Conservation (phyloP, 2,329 filamentous ascomycete genomes). For the Penicillium concentricum region DNA sequence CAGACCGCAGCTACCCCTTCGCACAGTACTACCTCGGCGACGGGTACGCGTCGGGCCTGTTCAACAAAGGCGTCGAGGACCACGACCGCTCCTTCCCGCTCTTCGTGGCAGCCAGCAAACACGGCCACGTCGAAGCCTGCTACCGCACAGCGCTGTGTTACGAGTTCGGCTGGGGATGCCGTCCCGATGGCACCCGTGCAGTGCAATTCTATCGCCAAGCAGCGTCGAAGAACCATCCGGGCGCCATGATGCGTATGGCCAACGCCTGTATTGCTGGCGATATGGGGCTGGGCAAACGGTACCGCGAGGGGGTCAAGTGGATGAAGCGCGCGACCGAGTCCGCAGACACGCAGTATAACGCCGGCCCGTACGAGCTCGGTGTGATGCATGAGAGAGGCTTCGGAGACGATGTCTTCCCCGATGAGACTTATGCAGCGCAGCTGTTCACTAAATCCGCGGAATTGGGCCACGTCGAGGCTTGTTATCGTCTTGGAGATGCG, state of each 20-base stretch:
- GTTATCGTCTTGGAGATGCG: conserved; percentile 86
- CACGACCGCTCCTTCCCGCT: conserved; percentile 88
- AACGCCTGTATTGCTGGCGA: conserved; percentile 88
- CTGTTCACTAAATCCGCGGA: conserved; percentile 93
- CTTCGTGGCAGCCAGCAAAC: conserved; percentile 90
- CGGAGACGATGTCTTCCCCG: conserved; percentile 89
- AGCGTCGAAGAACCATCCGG: conserved; percentile 90
- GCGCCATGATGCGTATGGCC: conserved; percentile 88
- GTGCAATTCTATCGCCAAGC: conserved; percentile 89
- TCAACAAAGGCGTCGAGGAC: conserved; percentile 91
- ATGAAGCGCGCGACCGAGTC: conserved; percentile 88
- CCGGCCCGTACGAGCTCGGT: conserved; percentile 86
- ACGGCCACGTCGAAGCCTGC: conserved; percentile 92
- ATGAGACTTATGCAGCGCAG: conserved; percentile 86
- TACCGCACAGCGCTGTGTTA: conserved; percentile 94
- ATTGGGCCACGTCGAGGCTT: conserved; percentile 81
- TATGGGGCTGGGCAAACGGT: conserved; percentile 77
- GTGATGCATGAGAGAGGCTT: conserved; percentile 89
- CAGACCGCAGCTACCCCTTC: conserved; percentile 89
- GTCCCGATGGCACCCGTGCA: conserved; percentile 85
- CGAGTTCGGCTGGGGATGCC: conserved; percentile 96
- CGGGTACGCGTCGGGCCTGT: conserved; percentile 88
- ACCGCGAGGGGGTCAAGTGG: conserved; percentile 93
- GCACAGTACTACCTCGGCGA: conserved; percentile 97
- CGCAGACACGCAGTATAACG: conserved; percentile 88